These are phyloP conservation scores for Caryopteris hybrid DNA, from an alignment of 305 asterid species.

Conservation along the genomic window DNA sequence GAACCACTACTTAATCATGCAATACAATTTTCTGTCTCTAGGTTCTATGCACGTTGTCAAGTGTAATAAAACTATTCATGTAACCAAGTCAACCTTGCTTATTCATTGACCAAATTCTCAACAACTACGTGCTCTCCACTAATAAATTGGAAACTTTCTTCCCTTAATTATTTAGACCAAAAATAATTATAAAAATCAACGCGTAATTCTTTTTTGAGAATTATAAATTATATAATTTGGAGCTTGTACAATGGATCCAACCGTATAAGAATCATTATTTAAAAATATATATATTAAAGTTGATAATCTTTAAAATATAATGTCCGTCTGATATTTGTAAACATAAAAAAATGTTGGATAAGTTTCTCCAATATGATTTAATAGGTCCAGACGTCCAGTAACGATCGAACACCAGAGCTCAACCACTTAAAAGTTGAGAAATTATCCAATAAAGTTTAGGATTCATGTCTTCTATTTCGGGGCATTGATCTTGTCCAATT, in stretches of 20 bases:
- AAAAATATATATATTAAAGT: too few relatives aligned
- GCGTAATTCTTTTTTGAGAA: background rate
- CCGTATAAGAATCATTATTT: background rate
- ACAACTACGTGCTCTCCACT: conserved; percentile 22
- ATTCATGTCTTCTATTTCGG: too few relatives aligned
- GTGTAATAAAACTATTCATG: background rate
- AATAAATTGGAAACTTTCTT: background rate
- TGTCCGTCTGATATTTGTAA: too few relatives aligned
- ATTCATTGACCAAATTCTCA: background rate
- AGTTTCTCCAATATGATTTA: too few relatives aligned
- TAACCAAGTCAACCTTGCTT: background rate
- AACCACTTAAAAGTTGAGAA: too few relatives aligned
- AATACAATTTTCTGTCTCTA: background rate
- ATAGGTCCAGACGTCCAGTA: too few relatives aligned
- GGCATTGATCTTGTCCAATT: too few relatives aligned
- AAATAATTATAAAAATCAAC: background rate
- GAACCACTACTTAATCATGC: background rate
- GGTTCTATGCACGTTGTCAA: background rate
- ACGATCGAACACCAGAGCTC: too few relatives aligned
- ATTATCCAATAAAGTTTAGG: too few relatives aligned
- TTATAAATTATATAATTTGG: background rate
- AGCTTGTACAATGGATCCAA: background rate
- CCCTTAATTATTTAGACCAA: background rate
- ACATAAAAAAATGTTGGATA: too few relatives aligned
- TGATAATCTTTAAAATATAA: too few relatives aligned